These are phyloP conservation scores for Hysterium pulicare DNA, from an alignment of 2,329 filamentous ascomycete species.

Conservation along the genomic window DNA sequence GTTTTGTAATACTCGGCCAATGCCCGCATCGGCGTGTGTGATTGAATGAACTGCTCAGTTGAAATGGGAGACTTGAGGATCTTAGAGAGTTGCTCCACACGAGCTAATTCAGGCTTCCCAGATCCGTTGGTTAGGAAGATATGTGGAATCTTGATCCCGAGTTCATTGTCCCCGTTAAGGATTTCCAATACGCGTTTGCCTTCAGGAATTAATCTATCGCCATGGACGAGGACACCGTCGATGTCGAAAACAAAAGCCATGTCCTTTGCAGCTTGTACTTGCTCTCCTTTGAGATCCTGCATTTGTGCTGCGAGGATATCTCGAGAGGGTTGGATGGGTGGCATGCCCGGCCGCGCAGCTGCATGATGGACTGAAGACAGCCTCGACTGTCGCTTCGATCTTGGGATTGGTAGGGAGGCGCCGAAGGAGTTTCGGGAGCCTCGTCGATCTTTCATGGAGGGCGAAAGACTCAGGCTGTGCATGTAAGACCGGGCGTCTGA, in stretches of 20 bases:
- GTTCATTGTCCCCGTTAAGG: conserved; percentile 71
- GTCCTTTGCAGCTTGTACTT: conserved; percentile 68
- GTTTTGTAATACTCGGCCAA: conserved; percentile 73
- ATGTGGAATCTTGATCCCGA: conserved; percentile 73
- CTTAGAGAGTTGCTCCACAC: conserved; percentile 63
- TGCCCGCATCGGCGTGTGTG: conserved; percentile 73
- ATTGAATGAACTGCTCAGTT: conserved; percentile 74
- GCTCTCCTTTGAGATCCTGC: conserved; percentile 63
- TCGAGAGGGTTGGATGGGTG: conserved; percentile 57
- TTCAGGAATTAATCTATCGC: conserved; percentile 67
- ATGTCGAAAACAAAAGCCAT: conserved; percentile 81
- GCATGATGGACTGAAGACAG: conserved; percentile 60
- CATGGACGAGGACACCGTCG: conserved; percentile 72
- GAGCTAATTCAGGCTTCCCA: conserved; percentile 65
- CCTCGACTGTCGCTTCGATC: conserved; percentile 65
- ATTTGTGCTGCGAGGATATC: conserved; percentile 68
- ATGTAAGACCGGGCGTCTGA: conserved; percentile 67
- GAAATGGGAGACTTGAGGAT: conserved; percentile 64
- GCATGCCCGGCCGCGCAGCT: conserved; percentile 54
- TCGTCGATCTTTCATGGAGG: conserved; percentile 65
- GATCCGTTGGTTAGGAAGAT: conserved; percentile 74
- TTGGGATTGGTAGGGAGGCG: conserved; percentile 67
- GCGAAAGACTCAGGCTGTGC: conserved; percentile 67
- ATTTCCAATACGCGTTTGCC: conserved; percentile 65
- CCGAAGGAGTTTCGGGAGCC: conserved; percentile 75